Evolutionary conservation across 2,329 filamentous ascomycete species (phyloP).

Genomic region (Apiospora saccharicola): DNA sequence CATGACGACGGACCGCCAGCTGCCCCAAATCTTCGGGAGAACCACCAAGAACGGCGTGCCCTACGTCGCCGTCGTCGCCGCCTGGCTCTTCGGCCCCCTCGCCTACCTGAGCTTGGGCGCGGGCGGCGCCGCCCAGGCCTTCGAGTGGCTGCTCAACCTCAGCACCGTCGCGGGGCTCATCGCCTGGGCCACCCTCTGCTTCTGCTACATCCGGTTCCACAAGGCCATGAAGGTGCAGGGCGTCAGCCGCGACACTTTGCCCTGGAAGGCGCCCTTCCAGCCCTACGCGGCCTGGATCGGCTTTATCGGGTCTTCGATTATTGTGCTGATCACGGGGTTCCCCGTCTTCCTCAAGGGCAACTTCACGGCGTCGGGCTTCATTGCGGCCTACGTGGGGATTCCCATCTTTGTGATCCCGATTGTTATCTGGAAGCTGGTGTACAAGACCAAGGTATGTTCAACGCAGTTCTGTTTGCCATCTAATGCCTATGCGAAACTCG

Average conservation of each 20-base stretch:
- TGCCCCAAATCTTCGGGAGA: constrained; percentile 47
- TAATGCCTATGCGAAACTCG: background rate
- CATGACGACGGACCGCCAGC: constrained; percentile 30
- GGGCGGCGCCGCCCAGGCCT: constrained; percentile 32
- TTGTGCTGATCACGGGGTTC: constrained; percentile 40
- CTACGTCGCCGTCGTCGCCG: constrained; percentile 49
- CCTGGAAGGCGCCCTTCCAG: constrained; percentile 28
- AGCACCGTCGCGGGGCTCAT: constrained; percentile 29
- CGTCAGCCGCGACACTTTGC: constrained; percentile 25
- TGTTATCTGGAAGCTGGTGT: constrained; percentile 48
- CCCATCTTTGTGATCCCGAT: constrained; percentile 51
- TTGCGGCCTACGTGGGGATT: constrained; percentile 50
- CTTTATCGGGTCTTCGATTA: constrained; percentile 28
- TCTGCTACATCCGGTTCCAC: constrained; percentile 30
- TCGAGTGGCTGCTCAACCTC: constrained; percentile 31
- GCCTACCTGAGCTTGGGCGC: constrained; percentile 46
- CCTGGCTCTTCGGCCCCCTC: constrained; percentile 49
- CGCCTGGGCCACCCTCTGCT: constrained; percentile 30
- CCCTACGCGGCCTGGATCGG: constrained; percentile 30
- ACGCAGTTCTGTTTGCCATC: constrained; percentile 28
- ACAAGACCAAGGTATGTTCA: constrained; percentile 44
- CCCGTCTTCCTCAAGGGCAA: constrained; percentile 37
- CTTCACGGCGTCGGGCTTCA: constrained; percentile 42
- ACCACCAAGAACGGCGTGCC: constrained; percentile 50
- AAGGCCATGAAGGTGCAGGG: constrained; percentile 27